These are phyloP conservation scores for Sarocladium oryzae DNA, from an alignment of 2,329 filamentous ascomycete genomes.

Conservation along the genomic window DNA sequence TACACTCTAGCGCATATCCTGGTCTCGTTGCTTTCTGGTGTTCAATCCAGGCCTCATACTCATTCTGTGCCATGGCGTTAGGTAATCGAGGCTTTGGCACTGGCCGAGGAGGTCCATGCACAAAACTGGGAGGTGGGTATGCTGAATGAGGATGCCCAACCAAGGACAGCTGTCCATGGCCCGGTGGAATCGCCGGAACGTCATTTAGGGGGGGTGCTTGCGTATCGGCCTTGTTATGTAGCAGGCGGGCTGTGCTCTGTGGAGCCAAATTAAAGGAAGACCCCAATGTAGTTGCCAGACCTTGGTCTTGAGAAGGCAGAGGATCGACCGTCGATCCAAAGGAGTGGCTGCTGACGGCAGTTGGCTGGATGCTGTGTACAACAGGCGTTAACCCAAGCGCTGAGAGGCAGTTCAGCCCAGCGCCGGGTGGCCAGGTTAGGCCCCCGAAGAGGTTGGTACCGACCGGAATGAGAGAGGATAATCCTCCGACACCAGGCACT, in stretches of 20 bases:
- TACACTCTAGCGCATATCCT: conserved; percentile 40
- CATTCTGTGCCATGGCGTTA: conserved; percentile 34
- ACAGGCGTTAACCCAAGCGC: not conserved
- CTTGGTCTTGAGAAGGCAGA: not conserved
- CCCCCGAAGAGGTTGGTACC: not conserved
- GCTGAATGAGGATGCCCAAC: not conserved
- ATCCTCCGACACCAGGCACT: not conserved
- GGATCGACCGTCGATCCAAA: not conserved
- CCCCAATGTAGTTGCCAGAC: not conserved
- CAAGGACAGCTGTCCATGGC: too few relatives aligned
- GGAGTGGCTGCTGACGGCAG: not conserved
- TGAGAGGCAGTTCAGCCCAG: not conserved
- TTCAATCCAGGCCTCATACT: conserved; percentile 42
- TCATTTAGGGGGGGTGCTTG: too few relatives aligned
- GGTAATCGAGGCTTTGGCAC: conserved; percentile 35
- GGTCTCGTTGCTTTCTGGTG: conserved; percentile 42
- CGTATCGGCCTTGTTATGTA: too few relatives aligned
- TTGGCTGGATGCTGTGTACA: not conserved
- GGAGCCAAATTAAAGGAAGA: too few relatives aligned
- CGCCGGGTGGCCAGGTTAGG: not conserved
- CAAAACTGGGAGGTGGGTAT: not conserved
- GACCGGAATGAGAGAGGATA: not conserved
- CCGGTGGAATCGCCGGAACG: too few relatives aligned
- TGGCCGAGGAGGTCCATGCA: conserved; percentile 12
- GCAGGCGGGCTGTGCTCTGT: too few relatives aligned